phyloP scores from a whole-genome alignment of 345 rosid species.

The Pelargonium nanum region DNA sequence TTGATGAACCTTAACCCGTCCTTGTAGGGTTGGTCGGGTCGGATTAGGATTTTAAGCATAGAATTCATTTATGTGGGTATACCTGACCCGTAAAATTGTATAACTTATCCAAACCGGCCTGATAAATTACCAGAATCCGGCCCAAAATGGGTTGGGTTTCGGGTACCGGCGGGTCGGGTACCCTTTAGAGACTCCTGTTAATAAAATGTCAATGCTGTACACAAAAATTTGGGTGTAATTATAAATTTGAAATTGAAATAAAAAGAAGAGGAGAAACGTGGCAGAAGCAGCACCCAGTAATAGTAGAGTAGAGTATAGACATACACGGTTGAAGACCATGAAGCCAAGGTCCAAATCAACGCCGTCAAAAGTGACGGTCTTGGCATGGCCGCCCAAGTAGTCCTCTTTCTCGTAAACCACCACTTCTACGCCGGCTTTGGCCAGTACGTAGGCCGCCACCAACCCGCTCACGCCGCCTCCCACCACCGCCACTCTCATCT shows the following conservation, averaged over 20 bases:
- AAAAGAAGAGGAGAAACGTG: not conserved
- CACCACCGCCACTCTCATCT: conserved; percentile 31
- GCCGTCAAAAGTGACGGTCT: conserved; percentile 22
- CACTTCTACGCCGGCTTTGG: conserved; percentile 27
- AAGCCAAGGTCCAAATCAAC: conserved; percentile 40
- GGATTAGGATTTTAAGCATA: too few relatives aligned
- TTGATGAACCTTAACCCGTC: too few relatives aligned
- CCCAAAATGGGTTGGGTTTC: too few relatives aligned
- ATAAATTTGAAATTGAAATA: not conserved
- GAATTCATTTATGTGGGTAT: too few relatives aligned
- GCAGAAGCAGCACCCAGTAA: not conserved
- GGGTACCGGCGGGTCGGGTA: too few relatives aligned
- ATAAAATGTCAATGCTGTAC: too few relatives aligned
- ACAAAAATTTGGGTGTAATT: not conserved
- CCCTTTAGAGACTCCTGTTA: too few relatives aligned
- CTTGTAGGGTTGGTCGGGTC: too few relatives aligned
- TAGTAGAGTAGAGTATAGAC: not conserved
- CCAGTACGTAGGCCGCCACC: conserved; percentile 24
- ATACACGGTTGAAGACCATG: conserved; percentile 44
- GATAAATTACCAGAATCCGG: too few relatives aligned
- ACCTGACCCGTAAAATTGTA: too few relatives aligned
- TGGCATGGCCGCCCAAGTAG: conserved; percentile 34
- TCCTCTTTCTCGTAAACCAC: conserved; percentile 36
- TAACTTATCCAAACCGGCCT: too few relatives aligned
- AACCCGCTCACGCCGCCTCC: conserved; percentile 39